Base-by-base conservation (phyloP, 805 yeast species). In the Myxozyma mucilagina region DNA sequence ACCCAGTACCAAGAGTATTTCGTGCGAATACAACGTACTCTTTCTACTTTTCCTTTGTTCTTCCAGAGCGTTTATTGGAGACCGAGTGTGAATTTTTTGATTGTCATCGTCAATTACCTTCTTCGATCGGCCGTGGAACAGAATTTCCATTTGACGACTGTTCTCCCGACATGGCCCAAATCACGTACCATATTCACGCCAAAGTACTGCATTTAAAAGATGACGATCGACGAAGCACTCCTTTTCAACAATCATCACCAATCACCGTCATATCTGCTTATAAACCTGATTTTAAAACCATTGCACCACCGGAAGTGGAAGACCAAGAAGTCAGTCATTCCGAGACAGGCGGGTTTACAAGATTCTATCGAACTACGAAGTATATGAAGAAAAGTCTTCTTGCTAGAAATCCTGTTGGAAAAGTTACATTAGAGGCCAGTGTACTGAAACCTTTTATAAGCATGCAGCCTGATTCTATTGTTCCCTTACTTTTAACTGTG, bases 101-200 rank as follows among this genome's bases (percentile, higher is more conserved):
- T 20, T 51, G 55, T 29, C 66, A 62, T 47, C 44, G 63, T 24
- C 47, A 29, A 11, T 55, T 62, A 0, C 66, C 66, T 20, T 47
- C 66, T 3, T 55, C 63, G 4, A 43, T 62, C n/a, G 65, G 61
- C 35, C 53, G 50, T 31, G 47, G 43, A 32, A 31, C 44, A 11
- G 53, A 34, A 9, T 47, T 39, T 35, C n/a, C 51, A 13, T 45
- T 18, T 16, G 57, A 62, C 16, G 66, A 62, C 50, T 55, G 55
- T 44, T n/a, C 66, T 2, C 66, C 66, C 2, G 58, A 62, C 36
- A 58, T 62, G 63, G 63, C 66, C 5, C 53, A 56, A 16, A 41
- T 62, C 7, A 44, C 50, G 24, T 62, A 62, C 42, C 45, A 42
- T 14, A 53, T 61, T 13, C 31, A 35, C 31, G 57, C 63, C 14